Percentiles rank a stretch among this genome's conserved stretches.
Evolutionary conservation across 345 rosid genomes (phyloP).

Genomic region (Hibiscus syriacus): DNA sequence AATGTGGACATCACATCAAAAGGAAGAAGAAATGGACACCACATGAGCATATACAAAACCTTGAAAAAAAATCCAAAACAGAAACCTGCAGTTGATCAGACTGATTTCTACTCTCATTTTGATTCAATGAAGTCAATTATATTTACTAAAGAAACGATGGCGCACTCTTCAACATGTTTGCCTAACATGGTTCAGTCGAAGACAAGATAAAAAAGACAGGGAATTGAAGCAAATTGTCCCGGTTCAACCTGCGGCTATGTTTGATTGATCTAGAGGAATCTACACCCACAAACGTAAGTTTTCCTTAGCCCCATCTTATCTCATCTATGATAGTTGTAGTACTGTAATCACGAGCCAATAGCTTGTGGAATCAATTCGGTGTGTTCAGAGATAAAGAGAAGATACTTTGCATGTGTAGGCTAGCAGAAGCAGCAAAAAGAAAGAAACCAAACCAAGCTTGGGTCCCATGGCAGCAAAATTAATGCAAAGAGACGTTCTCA

Average conservation of each 20-base stretch:
- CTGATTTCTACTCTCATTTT: neutral
- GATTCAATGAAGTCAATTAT: neutral
- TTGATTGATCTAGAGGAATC: neutral
- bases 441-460: neutral
- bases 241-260: neutral
- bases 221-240: neutral
- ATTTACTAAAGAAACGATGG: neutral
- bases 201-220: neutral
- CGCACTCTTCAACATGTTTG: neutral
- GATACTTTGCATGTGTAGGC: conserved; percentile 1
- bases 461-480: conserved; percentile 16
- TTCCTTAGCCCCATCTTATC: neutral
- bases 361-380: neutral
- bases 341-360: neutral
- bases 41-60: neutral
- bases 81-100: neutral
- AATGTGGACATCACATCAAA: neutral
- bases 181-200: neutral
- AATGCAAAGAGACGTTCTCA: conserved; percentile 12
- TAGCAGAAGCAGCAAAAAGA: neutral
- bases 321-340: neutral
- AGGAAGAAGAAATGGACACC: neutral
- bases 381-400: neutral
- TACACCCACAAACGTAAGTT: neutral
- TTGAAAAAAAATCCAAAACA: no score